These are phyloP conservation scores for Colletotrichum limetticola DNA, from an alignment of 2,329 filamentous ascomycete genomes.

Conservation along the genomic window DNA sequence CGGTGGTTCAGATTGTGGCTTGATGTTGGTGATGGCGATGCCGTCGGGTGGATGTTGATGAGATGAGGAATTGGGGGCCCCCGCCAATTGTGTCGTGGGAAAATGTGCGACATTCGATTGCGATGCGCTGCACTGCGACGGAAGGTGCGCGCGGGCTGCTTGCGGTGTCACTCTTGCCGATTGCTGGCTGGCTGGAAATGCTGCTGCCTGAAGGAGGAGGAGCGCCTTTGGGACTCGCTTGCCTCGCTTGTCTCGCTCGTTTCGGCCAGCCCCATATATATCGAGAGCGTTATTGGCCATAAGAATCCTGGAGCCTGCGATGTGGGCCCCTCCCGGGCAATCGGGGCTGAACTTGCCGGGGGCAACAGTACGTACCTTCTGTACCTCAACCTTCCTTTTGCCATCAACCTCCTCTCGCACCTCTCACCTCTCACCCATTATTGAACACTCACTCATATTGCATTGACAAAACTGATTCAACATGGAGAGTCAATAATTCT, in stretches of 20 bases:
- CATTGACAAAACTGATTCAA: background rate
- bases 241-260: conserved; percentile 16
- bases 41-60: background rate
- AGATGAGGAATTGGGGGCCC: too few relatives aligned
- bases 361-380: background rate
- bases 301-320: conserved; percentile 26
- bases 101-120: background rate
- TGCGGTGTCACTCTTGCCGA: background rate
- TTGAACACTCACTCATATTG: too few relatives aligned
- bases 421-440: too few relatives aligned
- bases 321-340: conserved; percentile 1
- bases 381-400: too few relatives aligned
- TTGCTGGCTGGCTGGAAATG: conserved; percentile 21
- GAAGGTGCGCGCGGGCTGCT: background rate
- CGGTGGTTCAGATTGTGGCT: background rate
- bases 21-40: background rate
- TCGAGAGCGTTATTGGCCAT: background rate
- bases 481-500: background rate
- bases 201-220: conserved; percentile 30
- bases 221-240: conserved; percentile 2
- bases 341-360: background rate
- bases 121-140: conserved; percentile 4
- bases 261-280: background rate
- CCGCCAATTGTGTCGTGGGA: background rate
- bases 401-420: too few relatives aligned